Base-by-base conservation (phyloP, 768 basidiomycete genomes). In the Kwoniella newhampshirensis region DNA sequence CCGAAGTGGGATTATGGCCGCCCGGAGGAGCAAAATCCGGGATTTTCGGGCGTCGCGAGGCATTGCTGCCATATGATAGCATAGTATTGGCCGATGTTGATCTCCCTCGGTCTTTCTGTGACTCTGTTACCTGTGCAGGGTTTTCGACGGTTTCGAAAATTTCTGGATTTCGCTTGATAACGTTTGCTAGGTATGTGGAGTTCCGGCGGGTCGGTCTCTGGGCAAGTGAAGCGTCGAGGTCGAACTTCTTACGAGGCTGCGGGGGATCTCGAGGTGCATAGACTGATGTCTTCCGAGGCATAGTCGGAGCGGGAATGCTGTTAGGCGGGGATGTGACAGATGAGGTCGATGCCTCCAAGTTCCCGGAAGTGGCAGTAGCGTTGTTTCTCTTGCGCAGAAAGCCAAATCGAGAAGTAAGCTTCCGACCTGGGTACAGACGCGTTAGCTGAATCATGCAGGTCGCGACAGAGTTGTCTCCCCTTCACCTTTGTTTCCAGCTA, bases 11-110 rank as follows among this genome's bases (percentile, higher is more conserved):
- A 23, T 27, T 25, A 21, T 40, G 8, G 17, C 12, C 30, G 23
- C 8, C 23, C 26, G 50, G 37, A 13, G 53, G 57, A 27, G 43
- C 59, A 47, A 64, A 64, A 39, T 68, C 63, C n/a, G 61, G 51
- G 11, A 51, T 56, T 15, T 28, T 51, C 11, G 50, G 49, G 51
- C 56, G 40, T 18, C 49, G 46, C 8, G 56, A 49, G 12, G 56
- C 26, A 17, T 35, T 43, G 27, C 52, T 42, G 36, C 46, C 49
- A 3, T 56, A 47, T 13, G 46, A 49, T 6, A 56, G 3, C 26
- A 56, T 26, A 7, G 54, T 67, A 44, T 63, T 54, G 3, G 62
- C 64, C 8, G 64, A 69, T 13, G 67, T 63, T 2, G 67, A 69
- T 41, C 56, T 41, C 9, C 45, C 36, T 54, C 47, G 20, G 32